These are phyloP conservation scores for Cutaneotrichosporon sp. DNA, from an alignment of 1,284 basidiomycete species.

Conservation along the genomic window DNA sequence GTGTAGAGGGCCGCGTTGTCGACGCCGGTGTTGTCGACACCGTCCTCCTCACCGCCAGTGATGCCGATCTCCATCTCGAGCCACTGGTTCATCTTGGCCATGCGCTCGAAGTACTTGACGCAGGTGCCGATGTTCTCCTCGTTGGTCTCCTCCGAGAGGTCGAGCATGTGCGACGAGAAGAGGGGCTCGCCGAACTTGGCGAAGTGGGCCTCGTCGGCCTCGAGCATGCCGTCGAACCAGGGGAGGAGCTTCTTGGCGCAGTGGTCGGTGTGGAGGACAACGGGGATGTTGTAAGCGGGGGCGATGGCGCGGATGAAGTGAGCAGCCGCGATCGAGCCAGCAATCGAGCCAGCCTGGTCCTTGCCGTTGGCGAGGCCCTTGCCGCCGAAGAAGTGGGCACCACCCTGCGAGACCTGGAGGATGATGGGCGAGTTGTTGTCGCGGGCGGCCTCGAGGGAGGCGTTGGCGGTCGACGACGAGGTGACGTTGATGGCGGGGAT, in stretches of 20 bases:
- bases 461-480: constrained; percentile 83
- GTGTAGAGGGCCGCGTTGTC: constrained; percentile 96
- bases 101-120: constrained; percentile 92
- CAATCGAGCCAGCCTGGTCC: constrained; percentile 94
- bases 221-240: constrained; percentile 99
- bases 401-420: constrained; percentile 96
- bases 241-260: constrained; percentile 98
- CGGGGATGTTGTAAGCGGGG: constrained; percentile 88
- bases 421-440: constrained; percentile 98
- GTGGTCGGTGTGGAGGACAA: constrained; percentile 98
- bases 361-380: constrained; percentile 84
- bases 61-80: constrained; percentile 99
- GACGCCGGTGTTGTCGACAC: constrained; percentile 92
- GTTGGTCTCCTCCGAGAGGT: constrained; percentile 97
- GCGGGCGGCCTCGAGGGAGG: constrained; percentile 83
- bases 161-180: constrained; percentile 91
- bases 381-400: constrained; percentile 93
- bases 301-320: constrained; percentile 88
- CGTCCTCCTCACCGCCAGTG: constrained; percentile 99
- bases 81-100: constrained; percentile 92
- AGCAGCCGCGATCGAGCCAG: constrained; percentile 89
- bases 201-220: constrained; percentile 92
- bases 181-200: constrained; percentile 86
- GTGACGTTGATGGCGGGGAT: constrained; percentile 63
- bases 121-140: constrained; percentile 96